Conservation (phyloP, 1,139 yeast genomes). For the Debaryomycetaceae sp. region DNA sequence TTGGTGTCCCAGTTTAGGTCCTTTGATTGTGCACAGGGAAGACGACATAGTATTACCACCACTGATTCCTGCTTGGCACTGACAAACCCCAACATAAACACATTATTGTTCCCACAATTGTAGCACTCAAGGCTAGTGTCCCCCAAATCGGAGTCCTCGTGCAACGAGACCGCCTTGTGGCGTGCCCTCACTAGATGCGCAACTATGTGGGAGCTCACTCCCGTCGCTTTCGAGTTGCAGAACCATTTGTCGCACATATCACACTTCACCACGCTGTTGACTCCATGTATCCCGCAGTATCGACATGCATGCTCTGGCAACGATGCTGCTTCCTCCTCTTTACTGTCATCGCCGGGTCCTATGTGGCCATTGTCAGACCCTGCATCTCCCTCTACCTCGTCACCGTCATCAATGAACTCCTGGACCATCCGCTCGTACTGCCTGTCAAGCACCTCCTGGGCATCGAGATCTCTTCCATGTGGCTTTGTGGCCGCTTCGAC, state of each 20-base stretch:
- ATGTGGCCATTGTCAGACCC: slow-evolving; percentile 2
- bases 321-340: slow-evolving; percentile 3
- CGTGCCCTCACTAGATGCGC: slow-evolving; percentile 81
- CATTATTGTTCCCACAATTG: slow-evolving; percentile 81
- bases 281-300: slow-evolving; percentile 74
- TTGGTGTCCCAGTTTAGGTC: slow-evolving; percentile 82
- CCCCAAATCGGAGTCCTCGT: slow-evolving; percentile 79
- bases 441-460: background rate
- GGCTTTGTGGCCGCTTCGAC: background rate
- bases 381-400: slow-evolving; percentile 3
- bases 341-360: slow-evolving; percentile 3
- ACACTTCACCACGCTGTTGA: slow-evolving; percentile 72
- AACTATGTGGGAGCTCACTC: slow-evolving; percentile 76
- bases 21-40: slow-evolving; percentile 81
- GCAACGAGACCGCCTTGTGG: slow-evolving; percentile 72
- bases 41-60: slow-evolving; percentile 81
- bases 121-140: slow-evolving; percentile 86
- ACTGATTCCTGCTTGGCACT: slow-evolving; percentile 85
- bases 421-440: background rate
- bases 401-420: background rate
- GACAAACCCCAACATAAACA: slow-evolving; percentile 81
- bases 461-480: background rate
- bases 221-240: slow-evolving; percentile 70
- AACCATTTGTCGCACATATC: slow-evolving; percentile 82
- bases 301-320: slow-evolving; percentile 50